Percentiles rank a stretch among this genome's conserved stretches.
Conservation (phyloP, 371 early-diverging fungal genomes). For the Circinella umbellata region DNA sequence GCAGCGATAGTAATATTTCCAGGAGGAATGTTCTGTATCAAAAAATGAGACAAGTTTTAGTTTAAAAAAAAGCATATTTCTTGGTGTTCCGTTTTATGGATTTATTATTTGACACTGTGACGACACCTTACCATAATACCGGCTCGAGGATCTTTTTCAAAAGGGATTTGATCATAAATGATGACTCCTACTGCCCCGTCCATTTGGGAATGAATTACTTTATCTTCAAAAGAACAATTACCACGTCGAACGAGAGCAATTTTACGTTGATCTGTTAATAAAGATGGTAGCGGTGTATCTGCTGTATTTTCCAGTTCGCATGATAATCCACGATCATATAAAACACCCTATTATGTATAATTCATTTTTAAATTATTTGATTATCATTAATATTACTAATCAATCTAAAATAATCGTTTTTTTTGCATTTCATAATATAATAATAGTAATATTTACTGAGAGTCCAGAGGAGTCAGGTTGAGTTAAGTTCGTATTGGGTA, state of each 20-base stretch:
- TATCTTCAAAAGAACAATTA: conserved; percentile 40
- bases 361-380: not conserved
- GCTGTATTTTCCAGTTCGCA: conserved; percentile 33
- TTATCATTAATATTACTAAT: not conserved
- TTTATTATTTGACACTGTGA: not conserved
- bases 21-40: conserved; percentile 33
- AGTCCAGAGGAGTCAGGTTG: conserved; percentile 35
- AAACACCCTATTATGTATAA: conserved; percentile 30
- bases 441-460: conserved; percentile 11
- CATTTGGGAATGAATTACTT: conserved; percentile 37
- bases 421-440: not conserved
- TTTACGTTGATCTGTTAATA: conserved; percentile 30
- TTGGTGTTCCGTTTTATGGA: not conserved
- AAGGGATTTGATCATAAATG: conserved; percentile 42
- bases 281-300: conserved; percentile 19
- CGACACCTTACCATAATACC: conserved; percentile 25
- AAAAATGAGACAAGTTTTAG: not conserved
- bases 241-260: conserved; percentile 49
- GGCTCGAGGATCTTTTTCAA: conserved; percentile 40
- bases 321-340: conserved; percentile 49
- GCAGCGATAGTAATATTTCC: conserved; percentile 43
- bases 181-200: conserved; percentile 48
- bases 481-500: conserved; percentile 40
- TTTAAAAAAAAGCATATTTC: not conserved
- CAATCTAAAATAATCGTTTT: not conserved